A percentile compares a stretch with the other conserved stretches of the same genome.
Conservation (phyloP, 1,284 basidiomycete species). For the Puccinia triticina region DNA sequence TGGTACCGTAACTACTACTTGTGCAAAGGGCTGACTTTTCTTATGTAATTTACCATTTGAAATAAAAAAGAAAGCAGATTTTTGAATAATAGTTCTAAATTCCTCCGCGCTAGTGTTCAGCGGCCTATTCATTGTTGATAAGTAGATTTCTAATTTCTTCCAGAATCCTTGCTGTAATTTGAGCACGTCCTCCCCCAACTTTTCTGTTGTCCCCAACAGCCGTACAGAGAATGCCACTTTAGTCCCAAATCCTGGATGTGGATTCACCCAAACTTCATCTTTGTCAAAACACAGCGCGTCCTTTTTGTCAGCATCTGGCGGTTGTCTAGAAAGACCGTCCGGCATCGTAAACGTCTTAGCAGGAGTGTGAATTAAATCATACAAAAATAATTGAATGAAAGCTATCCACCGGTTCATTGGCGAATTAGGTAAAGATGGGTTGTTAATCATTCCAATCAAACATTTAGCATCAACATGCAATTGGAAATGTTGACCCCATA, state of each 20-base stretch:
- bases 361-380: neutral
- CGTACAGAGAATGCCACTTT: neutral
- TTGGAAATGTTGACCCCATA: too few relatives aligned
- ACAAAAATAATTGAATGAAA: constrained; percentile 26
- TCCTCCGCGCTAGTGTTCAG: neutral
- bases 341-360: neutral
- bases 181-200: neutral
- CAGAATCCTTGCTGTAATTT: neutral
- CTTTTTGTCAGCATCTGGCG: neutral
- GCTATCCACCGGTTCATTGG: constrained; percentile 23
- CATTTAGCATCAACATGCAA: too few relatives aligned
- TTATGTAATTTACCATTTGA: neutral
- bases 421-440: too few relatives aligned
- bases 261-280: constrained; percentile 4
- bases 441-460: too few relatives aligned
- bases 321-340: constrained; percentile 7
- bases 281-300: neutral
- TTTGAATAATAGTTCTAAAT: neutral
- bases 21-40: neutral
- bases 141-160: too few relatives aligned
- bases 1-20: neutral
- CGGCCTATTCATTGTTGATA: neutral
- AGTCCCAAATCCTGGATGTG: neutral
- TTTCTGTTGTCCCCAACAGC: too few relatives aligned
- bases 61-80: neutral